Evolutionary conservation across 2,329 filamentous ascomycete species (phyloP).

Genomic region (Hymenoscyphus repandus): DNA sequence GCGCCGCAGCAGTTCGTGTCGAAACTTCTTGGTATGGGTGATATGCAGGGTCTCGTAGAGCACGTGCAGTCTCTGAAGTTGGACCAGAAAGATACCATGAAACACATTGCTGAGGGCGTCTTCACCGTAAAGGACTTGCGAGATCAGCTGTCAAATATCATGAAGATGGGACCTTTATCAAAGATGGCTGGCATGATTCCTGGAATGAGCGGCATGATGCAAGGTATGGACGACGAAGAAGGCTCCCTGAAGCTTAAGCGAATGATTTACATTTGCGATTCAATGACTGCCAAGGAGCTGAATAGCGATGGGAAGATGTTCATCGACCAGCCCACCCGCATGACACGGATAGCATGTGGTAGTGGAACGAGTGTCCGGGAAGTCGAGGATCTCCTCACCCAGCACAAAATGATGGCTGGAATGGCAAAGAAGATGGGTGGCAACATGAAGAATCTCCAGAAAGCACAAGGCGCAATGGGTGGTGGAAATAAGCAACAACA

Average conservation of each 20-base stretch:
- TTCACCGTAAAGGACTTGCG: slow-evolving; percentile 92
- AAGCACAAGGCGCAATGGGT: slow-evolving; percentile 83
- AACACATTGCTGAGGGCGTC: slow-evolving; percentile 94
- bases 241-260: slow-evolving; percentile 89
- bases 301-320: slow-evolving; percentile 95
- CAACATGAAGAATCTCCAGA: slow-evolving; percentile 96
- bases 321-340: slow-evolving; percentile 83
- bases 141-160: slow-evolving; percentile 94
- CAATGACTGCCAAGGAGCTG: slow-evolving; percentile 93
- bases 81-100: slow-evolving; percentile 98
- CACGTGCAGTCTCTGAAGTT: slow-evolving; percentile 94
- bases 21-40: slow-evolving; percentile 94
- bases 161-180: slow-evolving; percentile 98
- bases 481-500: slow-evolving; percentile 90
- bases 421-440: slow-evolving; percentile 99
- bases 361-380: slow-evolving; percentile 88
- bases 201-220: slow-evolving; percentile 88
- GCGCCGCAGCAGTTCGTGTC: slow-evolving; percentile 88
- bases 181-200: slow-evolving; percentile 99
- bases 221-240: slow-evolving; percentile 95
- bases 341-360: slow-evolving; percentile 85
- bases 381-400: slow-evolving; percentile 93
- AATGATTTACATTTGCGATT: slow-evolving; percentile 99
- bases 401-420: slow-evolving; percentile 97
- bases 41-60: slow-evolving; percentile 91